Evolutionary conservation across 306 rosid species (phyloP).

Genomic region (Alnus rubra): DNA sequence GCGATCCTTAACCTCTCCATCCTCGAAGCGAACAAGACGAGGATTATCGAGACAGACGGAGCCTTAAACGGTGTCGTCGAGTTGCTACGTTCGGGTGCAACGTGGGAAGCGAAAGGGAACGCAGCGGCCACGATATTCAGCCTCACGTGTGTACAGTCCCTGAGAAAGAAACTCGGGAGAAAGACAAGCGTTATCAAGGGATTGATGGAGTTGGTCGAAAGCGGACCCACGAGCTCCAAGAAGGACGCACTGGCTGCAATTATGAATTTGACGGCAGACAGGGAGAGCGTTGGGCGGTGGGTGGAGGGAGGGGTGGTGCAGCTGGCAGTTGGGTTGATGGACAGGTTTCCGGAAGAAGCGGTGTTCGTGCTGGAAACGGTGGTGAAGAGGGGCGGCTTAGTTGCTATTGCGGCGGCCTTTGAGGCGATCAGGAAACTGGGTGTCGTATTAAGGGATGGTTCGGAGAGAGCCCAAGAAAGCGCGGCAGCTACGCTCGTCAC

Average conservation of each 20-base stretch:
- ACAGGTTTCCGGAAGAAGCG: conserved; percentile 69
- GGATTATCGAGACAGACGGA: conserved; percentile 82
- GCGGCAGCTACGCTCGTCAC: conserved; percentile 85
- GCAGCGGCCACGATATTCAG: conserved; percentile 89
- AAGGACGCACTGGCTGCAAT: conserved; percentile 82
- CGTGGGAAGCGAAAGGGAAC: conserved; percentile 96
- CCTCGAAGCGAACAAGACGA: conserved; percentile 61
- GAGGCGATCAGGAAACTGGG: conserved; percentile 53
- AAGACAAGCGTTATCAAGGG: conserved; percentile 63
- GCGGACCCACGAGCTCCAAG: conserved; percentile 55
- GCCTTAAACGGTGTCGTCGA: conserved; percentile 65
- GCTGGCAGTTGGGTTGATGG: conserved; percentile 49
- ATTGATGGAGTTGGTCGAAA: conserved; percentile 58
- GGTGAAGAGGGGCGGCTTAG: conserved; percentile 76
- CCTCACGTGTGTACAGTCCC: conserved; percentile 46
- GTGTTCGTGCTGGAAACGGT: conserved; percentile 69
- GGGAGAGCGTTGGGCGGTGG: conserved; percentile 61
- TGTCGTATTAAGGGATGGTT: conserved; percentile 59
- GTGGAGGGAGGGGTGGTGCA: conserved; percentile 72
- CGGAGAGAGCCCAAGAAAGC: conserved; percentile 79
- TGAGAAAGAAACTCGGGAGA: conserved; percentile 64
- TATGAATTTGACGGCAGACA: conserved; percentile 63
- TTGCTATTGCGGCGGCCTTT: conserved; percentile 66
- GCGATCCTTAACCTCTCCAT: conserved; percentile 78
- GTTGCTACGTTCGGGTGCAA: conserved; percentile 61